Evolutionary conservation across 2,329 filamentous ascomycete species (phyloP), one percentile per base, ranked within the genome.

Genomic region (Diaporthe capsici): DNA sequence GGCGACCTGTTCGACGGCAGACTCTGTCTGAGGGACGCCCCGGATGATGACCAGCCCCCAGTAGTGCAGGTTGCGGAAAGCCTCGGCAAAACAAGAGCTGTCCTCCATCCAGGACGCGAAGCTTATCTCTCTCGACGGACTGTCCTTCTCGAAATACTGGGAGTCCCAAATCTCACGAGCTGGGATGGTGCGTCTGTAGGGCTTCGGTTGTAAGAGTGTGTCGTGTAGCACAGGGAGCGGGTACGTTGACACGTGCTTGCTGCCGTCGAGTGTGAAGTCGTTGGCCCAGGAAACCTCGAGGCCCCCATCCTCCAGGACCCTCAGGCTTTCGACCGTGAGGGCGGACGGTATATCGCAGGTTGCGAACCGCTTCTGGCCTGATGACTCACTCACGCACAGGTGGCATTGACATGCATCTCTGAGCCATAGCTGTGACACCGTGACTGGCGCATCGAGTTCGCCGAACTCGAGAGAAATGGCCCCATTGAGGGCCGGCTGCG

Each of bases 41-140:
- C 90, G 91, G 39, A 98, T 84, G 83, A 98, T 95, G 25, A 98
- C 85, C 0, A 98, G 85, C 0, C 97, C 96, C 68, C 93, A 89
- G 44, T 85, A 85, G 53, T 90, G 85, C 5, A 98, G 86, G 71
- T 92, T 88, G 25, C 86, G 83, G 73, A 98, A 86, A 2, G 91
- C 93, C 5, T 86, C 82, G 80, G 88, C 89, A 75, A 98, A 91
- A 0, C 86, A 86, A 0, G 83, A 80, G 67, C 90, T 90, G 34
- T 84, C 81, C 22, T 88, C 82, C 88, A 97, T 93, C 84, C 95
- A 98, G 47, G 92, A 90, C 0, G 90, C 81, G 83, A 94, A 98
- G 65, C 47, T 68, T 13, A 68, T 51, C n/a, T 68, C 65, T 22
- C 65, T 68, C 9, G 65, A 53, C 47, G 15, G 31, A 25, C 65